Evolutionary conservation across 352 stramenopile species (phyloP), one percentile per base, ranked within the genome.

Genomic region (Phytophthora meadii): DNA sequence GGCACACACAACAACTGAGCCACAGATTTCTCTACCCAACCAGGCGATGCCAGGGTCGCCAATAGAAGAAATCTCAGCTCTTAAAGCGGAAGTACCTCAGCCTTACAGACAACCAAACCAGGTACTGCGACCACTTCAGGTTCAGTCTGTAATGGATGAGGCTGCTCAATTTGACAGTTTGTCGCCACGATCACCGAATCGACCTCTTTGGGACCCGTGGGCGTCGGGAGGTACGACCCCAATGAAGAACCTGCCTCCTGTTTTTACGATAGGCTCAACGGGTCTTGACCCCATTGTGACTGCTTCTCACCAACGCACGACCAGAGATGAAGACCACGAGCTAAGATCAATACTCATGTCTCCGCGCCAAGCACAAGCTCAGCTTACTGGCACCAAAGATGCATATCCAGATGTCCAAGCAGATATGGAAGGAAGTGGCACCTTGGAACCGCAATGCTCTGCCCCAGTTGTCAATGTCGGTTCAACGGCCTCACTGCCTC

Each of bases 201-300:
- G 41, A 22, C 65, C 72, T 19, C 54, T 80, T 48, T 80, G 72
- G 72, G 61, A 75, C 48, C 72, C 72, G 22, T 80, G 72, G 72
- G 69, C 72, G 10, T 77, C 72, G 5, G 72, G 55, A 28, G 61
- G 46, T 27, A 41, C 62, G 22, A 75, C 72, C 0, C 64, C 72
- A 17, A 63, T 80, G 71, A 66, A 65, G 34, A 34, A 67, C 37
- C 28, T 70, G 2, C 66, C 66, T 14, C 66, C 65, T 1, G 60
- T 66, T 3, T 68, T 72, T 40, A 70, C 57, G 9, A 76, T 68
- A 6, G 59, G 52, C 8, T 40, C 61, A 41, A 58, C 66, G 19
- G 60, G 25, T 15, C 41, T 61, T 30, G 25, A 67, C 14, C 17
- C 46, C 10, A 34, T 70, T 27, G 27, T 41, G 5, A 60, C 39